A percentile compares a stretch with the other conserved stretches of the same genome.
Evolutionary conservation across 331 rosid genomes (phyloP).

Genomic region (Saraca asoca): DNA sequence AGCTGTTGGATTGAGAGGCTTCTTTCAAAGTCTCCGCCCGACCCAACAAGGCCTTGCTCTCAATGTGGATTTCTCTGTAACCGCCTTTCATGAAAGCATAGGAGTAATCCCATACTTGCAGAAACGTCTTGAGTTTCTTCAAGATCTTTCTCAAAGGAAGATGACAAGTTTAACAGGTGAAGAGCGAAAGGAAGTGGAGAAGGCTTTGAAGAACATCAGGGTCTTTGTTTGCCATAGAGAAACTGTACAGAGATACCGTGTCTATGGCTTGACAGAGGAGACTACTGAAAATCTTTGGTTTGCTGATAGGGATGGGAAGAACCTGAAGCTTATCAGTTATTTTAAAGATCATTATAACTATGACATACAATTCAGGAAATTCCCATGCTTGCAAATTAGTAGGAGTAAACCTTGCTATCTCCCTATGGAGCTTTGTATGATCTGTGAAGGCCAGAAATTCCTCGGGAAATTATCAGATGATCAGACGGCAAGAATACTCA

Average conservation of each 20-base stretch:
- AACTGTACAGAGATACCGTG: conserved; percentile 88
- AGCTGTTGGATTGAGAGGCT: conserved; percentile 92
- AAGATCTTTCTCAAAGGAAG: conserved; percentile 77
- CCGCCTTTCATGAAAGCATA: conserved; percentile 93
- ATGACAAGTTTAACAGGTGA: conserved; percentile 53
- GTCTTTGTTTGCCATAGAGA: conserved; percentile 96
- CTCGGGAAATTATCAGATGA: conserved; percentile 92
- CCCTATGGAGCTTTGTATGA: conserved; percentile 97
- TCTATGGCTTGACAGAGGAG: conserved; percentile 85
- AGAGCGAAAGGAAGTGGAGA: conserved; percentile 88
- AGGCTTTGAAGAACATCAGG: conserved; percentile 82
- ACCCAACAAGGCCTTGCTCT: conserved; percentile 96
- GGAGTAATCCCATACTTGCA: conserved; percentile 88
- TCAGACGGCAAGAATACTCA: conserved; percentile 91
- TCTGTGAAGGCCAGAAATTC: conserved; percentile 96
- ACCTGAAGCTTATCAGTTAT: conserved; percentile 71
- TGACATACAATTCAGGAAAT: conserved; percentile 77
- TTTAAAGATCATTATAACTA: conserved; percentile 93
- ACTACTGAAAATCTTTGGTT: conserved; percentile 91
- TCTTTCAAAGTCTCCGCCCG: conserved; percentile 97
- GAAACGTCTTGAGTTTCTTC: conserved; percentile 83
- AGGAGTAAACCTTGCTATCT: conserved; percentile 98
- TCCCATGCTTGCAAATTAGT: conserved; percentile 94
- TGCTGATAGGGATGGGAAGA: conserved; percentile 84
- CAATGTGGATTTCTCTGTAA: conserved; percentile 89